Conservation (phyloP, 441 rosid species). For the Iberis amara region DNA sequence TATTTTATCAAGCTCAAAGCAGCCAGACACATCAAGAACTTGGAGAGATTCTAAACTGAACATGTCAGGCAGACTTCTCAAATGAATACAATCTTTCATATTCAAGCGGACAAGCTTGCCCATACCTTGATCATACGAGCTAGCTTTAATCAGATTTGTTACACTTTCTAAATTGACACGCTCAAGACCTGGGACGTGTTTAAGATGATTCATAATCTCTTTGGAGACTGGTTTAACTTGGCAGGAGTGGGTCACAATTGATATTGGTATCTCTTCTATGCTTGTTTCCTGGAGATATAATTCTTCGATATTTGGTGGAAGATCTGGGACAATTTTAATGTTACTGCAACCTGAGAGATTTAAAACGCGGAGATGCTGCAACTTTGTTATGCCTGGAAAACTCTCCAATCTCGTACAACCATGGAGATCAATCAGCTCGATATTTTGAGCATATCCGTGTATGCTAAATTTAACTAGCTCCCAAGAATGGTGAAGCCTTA, state of each 20-base stretch:
- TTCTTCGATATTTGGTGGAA: conserved; percentile 24
- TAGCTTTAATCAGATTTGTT: not conserved
- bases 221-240: conserved; percentile 1
- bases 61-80: conserved; percentile 23
- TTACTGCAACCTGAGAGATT: conserved; percentile 21
- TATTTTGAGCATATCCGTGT: not conserved
- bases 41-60: conserved; percentile 7
- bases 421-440: conserved; percentile 26
- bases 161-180: conserved; percentile 4
- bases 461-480: not conserved
- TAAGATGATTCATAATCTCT: conserved; percentile 6
- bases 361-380: conserved; percentile 20
- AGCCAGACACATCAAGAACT: conserved; percentile 17
- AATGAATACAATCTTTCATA: conserved; percentile 11
- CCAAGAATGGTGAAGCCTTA: conserved; percentile 16
- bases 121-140: conserved; percentile 4
- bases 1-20: conserved; percentile 10
- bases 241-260: not conserved
- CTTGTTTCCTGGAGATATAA: conserved; percentile 17
- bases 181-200: not conserved
- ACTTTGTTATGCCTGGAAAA: not conserved
- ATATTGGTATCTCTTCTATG: conserved; percentile 23
- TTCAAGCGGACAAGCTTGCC: conserved; percentile 15
- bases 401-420: conserved; percentile 20
- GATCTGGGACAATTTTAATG: not conserved